phyloP scores from a whole-genome alignment of 2,329 filamentous ascomycete species.

The Claviceps quebecensis region DNA sequence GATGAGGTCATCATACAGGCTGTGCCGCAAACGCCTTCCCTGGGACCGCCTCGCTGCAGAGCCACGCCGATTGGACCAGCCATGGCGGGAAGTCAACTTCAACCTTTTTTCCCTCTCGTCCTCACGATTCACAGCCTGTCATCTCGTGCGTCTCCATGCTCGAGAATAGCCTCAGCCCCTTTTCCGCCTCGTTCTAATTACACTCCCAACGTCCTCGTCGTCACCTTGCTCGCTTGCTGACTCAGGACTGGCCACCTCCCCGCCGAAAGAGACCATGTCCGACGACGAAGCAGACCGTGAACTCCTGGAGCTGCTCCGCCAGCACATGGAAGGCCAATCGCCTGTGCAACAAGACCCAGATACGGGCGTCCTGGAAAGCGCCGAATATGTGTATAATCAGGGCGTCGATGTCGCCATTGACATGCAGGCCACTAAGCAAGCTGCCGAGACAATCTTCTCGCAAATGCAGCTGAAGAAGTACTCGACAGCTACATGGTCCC shows the following conservation, averaged over 20 bases:
- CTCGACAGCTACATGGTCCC: conserved; percentile 73
- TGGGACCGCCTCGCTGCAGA: not conserved
- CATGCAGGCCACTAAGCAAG: conserved; percentile 66
- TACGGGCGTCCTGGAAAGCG: conserved; percentile 68
- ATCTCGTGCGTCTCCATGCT: not conserved
- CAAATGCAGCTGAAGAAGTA: conserved; percentile 77
- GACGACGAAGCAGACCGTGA: conserved; percentile 87
- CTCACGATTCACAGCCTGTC: not conserved
- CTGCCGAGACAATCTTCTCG: conserved; percentile 63
- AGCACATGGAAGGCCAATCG: conserved; percentile 54
- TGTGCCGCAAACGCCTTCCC: not conserved
- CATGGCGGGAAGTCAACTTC: not conserved
- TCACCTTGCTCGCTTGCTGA: not conserved
- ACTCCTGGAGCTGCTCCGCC: conserved; percentile 70
- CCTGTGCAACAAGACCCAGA: conserved; percentile 47
- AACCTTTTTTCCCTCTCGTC: not conserved
- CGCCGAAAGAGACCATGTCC: conserved; percentile 39
- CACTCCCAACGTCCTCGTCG: not conserved
- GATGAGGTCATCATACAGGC: not conserved
- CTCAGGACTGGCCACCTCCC: not conserved
- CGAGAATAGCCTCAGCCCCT: not conserved
- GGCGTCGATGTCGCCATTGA: conserved; percentile 84
- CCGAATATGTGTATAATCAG: conserved; percentile 82
- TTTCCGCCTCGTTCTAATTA: not conserved
- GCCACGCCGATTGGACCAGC: conserved; percentile 1